Conservation (phyloP, 2,329 filamentous ascomycete species). For the Trichoderma sp. region DNA sequence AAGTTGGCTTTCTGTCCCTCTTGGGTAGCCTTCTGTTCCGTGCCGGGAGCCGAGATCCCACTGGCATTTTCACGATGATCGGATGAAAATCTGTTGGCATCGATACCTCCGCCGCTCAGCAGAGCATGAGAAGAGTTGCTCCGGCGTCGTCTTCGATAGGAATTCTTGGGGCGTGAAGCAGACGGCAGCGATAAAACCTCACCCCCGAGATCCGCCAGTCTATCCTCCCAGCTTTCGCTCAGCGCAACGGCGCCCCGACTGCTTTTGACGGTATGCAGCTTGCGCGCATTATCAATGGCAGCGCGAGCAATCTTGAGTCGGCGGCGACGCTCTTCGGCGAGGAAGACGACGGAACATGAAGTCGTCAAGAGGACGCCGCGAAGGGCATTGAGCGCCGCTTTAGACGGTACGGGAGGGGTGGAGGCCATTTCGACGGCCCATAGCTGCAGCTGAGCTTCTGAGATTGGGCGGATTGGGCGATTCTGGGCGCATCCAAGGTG, state of each 20-base stretch:
- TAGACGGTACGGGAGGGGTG: conserved; percentile 50
- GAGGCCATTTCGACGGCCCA: conserved; percentile 42
- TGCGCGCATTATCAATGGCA: conserved; percentile 52
- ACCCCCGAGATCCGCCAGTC: conserved; percentile 25
- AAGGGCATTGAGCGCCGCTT: conserved; percentile 54
- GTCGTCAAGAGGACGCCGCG: conserved; percentile 56
- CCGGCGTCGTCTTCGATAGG: conserved; percentile 31
- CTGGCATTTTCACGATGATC: not conserved
- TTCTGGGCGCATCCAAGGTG: conserved; percentile 1
- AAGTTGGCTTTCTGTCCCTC: not conserved
- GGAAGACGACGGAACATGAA: conserved; percentile 53
- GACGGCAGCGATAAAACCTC: conserved; percentile 26
- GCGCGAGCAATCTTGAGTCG: conserved; percentile 50
- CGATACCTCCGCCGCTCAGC: not conserved
- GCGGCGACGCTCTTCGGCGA: conserved; percentile 56
- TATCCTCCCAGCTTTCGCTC: conserved; percentile 27
- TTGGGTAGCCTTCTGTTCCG: not conserved
- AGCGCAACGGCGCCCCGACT: conserved; percentile 31
- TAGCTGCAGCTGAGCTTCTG: conserved; percentile 18
- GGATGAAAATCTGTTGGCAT: not conserved
- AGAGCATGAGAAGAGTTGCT: conserved; percentile 8
- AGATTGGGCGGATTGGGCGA: not conserved
- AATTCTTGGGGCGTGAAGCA: conserved; percentile 24
- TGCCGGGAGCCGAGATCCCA: not conserved
- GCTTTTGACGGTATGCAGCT: conserved; percentile 42